Percentiles rank a stretch among this genome's conserved stretches.
These are phyloP conservation scores for Microcera coccophila DNA, from an alignment of 2,329 filamentous ascomycete species.

Conservation along the genomic window DNA sequence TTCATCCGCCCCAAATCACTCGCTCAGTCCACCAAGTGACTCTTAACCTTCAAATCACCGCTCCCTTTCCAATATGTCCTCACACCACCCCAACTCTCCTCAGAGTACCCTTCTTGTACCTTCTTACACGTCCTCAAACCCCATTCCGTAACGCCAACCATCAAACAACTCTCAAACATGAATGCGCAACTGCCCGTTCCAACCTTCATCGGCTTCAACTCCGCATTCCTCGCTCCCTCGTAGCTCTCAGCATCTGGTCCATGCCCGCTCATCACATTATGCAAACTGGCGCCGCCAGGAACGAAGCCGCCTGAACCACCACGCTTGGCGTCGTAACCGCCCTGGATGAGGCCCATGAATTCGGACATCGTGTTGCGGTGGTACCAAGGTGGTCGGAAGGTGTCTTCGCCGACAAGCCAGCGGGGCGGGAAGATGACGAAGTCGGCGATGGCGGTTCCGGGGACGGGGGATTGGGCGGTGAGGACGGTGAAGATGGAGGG, in stretches of 20 bases:
- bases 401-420: conserved; percentile 66
- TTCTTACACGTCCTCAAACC: conserved; percentile 57
- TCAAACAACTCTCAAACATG: conserved; percentile 66
- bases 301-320: conserved; percentile 52
- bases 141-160: conserved; percentile 71
- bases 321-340: conserved; percentile 60
- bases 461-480: conserved; percentile 56
- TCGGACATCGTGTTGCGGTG: conserved; percentile 66
- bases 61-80: conserved; percentile 58
- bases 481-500: conserved; percentile 74
- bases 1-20: too few species aligned
- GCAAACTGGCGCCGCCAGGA: conserved; percentile 57
- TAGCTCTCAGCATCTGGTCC: conserved; percentile 57
- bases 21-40: conserved; percentile 15
- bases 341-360: conserved; percentile 59
- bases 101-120: conserved; percentile 66
- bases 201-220: conserved; percentile 54
- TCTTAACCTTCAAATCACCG: conserved; percentile 29
- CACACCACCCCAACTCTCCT: conserved; percentile 73
- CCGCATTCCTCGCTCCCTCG: conserved; percentile 53
- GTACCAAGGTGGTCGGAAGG: conserved; percentile 70
- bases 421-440: conserved; percentile 71
- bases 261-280: conserved; percentile 69
- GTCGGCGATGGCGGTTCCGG: conserved; percentile 63
- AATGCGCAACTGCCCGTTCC: conserved; percentile 61